A percentile compares a stretch with the other conserved stretches of the same genome.
Evolutionary conservation across 345 rosid genomes (phyloP).

Genomic region (Gossypium raimondii): DNA sequence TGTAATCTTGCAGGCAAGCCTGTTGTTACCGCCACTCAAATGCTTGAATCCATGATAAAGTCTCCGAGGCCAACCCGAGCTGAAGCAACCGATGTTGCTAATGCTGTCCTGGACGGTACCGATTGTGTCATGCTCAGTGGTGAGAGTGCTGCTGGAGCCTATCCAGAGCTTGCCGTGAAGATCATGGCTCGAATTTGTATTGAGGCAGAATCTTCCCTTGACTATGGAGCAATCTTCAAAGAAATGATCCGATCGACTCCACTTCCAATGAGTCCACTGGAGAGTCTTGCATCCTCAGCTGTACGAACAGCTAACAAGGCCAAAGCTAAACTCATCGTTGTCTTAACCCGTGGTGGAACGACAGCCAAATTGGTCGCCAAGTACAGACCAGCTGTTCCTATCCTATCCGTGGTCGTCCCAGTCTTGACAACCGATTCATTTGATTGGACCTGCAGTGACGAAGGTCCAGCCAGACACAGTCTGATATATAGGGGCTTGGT

Average conservation of each 20-base stretch:
- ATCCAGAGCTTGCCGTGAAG: conserved; percentile 86
- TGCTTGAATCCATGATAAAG: conserved; percentile 95
- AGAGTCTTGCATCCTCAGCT: conserved; percentile 92
- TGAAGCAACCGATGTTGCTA: conserved; percentile 92
- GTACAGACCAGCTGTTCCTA: conserved; percentile 92
- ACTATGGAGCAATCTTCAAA: conserved; percentile 69
- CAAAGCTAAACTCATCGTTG: conserved; percentile 76
- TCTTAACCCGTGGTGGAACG: conserved; percentile 82
- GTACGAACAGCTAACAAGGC: conserved; percentile 90
- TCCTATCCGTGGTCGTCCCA: conserved; percentile 84
- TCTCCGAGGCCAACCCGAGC: conserved; percentile 95
- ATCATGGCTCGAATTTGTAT: conserved; percentile 78
- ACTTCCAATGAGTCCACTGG: conserved; percentile 91
- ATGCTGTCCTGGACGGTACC: conserved; percentile 89
- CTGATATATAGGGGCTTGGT: conserved; percentile 80
- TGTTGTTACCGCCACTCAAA: conserved; percentile 89
- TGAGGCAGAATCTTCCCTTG: conserved; percentile 87
- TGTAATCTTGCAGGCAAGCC: conserved; percentile 92
- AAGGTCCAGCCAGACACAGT: conserved; percentile 85
- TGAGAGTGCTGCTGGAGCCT: conserved; percentile 91
- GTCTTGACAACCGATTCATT: conserved; percentile 78
- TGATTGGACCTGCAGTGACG: conserved; percentile 89
- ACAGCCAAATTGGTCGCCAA: conserved; percentile 90
- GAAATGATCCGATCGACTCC: conserved; percentile 87
- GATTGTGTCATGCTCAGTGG: conserved; percentile 96